These are phyloP conservation scores for Auriscalpium orientale DNA, from an alignment of 768 basidiomycete species.

Conservation along the genomic window DNA sequence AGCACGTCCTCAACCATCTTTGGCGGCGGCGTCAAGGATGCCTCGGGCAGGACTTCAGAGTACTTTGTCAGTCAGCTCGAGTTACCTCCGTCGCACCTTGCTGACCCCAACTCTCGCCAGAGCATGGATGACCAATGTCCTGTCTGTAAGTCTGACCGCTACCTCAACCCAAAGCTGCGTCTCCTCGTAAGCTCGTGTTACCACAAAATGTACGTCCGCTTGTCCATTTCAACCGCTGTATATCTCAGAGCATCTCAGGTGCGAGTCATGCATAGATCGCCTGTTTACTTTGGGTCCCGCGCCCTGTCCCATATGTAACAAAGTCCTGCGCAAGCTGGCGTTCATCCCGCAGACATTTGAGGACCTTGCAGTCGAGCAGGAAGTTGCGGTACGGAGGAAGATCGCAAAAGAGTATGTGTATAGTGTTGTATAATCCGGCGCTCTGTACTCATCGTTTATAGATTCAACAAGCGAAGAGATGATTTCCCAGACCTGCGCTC, in stretches of 20 bases:
- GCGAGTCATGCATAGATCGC: slow-evolving; percentile 97
- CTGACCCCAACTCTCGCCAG: slow-evolving; percentile 27
- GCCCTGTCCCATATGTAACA: slow-evolving; percentile 90
- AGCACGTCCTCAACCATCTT: slow-evolving; percentile 69
- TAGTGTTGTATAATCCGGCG: not conserved
- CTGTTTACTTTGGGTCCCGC: slow-evolving; percentile 94
- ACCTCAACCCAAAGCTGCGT: slow-evolving; percentile 89
- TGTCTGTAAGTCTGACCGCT: slow-evolving; percentile 93
- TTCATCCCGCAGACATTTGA: slow-evolving; percentile 95
- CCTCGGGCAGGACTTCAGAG: slow-evolving; percentile 73
- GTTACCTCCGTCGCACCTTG: not conserved
- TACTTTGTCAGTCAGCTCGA: slow-evolving; percentile 53
- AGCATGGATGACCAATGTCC: slow-evolving; percentile 94
- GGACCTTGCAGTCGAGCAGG: slow-evolving; percentile 88
- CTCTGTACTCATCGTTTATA: slow-evolving; percentile 23
- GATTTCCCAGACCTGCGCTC: slow-evolving; percentile 75
- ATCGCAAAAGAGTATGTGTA: slow-evolving; percentile 77
- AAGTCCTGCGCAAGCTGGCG: slow-evolving; percentile 83
- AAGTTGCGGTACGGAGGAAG: slow-evolving; percentile 81
- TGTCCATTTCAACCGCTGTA: not conserved
- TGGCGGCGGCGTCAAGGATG: slow-evolving; percentile 81
- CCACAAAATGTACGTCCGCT: slow-evolving; percentile 79
- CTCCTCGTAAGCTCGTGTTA: slow-evolving; percentile 94
- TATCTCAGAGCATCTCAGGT: slow-evolving; percentile 43
- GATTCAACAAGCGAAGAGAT: slow-evolving; percentile 90